Evolutionary conservation across 2,329 filamentous ascomycete species (phyloP), one percentile per base, ranked within the genome.

Genomic region (Clarireedia monteithiana): DNA sequence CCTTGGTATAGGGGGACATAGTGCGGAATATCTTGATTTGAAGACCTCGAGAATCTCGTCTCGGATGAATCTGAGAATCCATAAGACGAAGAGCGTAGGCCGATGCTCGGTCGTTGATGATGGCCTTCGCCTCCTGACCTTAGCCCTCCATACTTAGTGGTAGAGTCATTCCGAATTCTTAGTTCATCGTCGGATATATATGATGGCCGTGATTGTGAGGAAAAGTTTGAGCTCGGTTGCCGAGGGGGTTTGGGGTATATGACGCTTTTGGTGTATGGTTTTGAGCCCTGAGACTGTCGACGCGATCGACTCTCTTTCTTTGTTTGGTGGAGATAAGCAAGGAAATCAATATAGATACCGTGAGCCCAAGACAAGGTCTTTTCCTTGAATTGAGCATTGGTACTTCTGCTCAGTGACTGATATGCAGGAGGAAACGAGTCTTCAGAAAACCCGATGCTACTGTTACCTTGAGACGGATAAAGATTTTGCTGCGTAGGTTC

Each of bases 331-430:
- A 88, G 74, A 60, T 81, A 82, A 9, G 82, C 73, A 3, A 91
- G 72, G 6, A 92, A 76, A 60, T 89, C 84, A 48, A 87, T 75
- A 69, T 91, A 91, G 34, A 85, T 80, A 61, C 78, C 77, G 67
- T 91, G 85, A n/a, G 87, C 88, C 72, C 83, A 84, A 14, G 79
- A 75, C 24, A 91, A 72, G 2, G 82, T 81, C 60, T 82, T 85
- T 60, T 90, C 86, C 61, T 83, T 85, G 66, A 89, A 89, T 56
- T 77, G 74, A 12, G 69, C 66, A 62, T 75, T 67, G 45, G 52
- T 63, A 36, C 60, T 51, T 53, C 60, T 65, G 47, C 58, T 64
- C 9, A 58, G 26, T 20, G 62, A 59, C 45, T 65, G 62, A 30
- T 57, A 58, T 7, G 56, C 62, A 6, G 64, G 63, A 15, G 60